Evolutionary conservation across 257 asterid species (phyloP).

Genomic region (Jacaranda mimosifolia): DNA sequence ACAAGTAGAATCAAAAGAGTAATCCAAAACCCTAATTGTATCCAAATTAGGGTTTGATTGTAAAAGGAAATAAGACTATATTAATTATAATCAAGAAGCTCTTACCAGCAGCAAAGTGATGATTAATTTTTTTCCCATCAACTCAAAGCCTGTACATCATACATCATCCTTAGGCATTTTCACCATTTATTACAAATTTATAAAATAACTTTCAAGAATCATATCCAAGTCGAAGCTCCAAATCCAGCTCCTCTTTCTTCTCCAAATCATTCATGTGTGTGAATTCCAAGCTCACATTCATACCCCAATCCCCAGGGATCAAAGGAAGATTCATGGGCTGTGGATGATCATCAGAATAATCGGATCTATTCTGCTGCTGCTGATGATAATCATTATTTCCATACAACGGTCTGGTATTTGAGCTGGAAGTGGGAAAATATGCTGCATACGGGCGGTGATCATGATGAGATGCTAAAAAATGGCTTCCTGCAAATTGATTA

Average conservation of each 20-base stretch:
- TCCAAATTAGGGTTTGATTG: constrained; percentile 39
- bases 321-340: constrained; percentile 28
- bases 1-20: neutral
- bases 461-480: constrained; percentile 5
- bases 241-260: constrained; percentile 65
- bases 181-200: too few species aligned
- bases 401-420: constrained; percentile 26
- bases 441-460: constrained; percentile 29
- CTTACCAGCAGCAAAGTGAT: neutral
- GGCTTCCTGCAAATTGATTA: neutral
- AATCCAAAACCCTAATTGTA: constrained; percentile 32
- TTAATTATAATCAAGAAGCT: neutral
- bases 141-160: neutral
- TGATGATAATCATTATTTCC: neutral
- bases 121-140: constrained; percentile 5
- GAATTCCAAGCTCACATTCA: constrained; percentile 51
- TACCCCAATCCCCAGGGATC: constrained; percentile 49
- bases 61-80: neutral
- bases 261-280: constrained; percentile 35
- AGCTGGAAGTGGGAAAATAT: constrained; percentile 35
- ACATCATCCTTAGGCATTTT: too few species aligned
- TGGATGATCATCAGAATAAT: neutral
- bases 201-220: neutral
- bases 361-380: too few species aligned
- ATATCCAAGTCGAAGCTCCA: constrained; percentile 90